Conservation (phyloP, 1,139 yeast genomes). For the Pichia norvegensis region DNA sequence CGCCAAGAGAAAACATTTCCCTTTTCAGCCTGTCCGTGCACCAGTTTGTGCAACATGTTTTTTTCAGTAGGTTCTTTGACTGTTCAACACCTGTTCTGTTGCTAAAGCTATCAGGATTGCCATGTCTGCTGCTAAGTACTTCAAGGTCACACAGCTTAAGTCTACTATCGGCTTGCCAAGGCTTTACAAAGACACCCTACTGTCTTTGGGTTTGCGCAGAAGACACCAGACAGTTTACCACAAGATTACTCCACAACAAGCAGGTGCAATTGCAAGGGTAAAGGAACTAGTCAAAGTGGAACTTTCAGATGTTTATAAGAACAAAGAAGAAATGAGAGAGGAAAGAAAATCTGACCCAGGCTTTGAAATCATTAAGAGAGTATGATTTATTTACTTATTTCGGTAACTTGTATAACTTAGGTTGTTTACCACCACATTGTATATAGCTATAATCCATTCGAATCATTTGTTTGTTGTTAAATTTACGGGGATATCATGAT, state of each 20-base stretch:
- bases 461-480: too few relatives aligned
- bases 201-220: slow-evolving; percentile 66
- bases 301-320: slow-evolving; percentile 47
- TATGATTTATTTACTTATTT: not conserved
- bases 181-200: slow-evolving; percentile 53
- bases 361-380: slow-evolving; percentile 40
- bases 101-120: not conserved
- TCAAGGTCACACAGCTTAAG: slow-evolving; percentile 68
- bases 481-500: not conserved
- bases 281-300: slow-evolving; percentile 89
- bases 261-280: slow-evolving; percentile 76
- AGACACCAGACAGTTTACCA: slow-evolving; percentile 73
- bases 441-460: not conserved
- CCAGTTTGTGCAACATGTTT: not conserved
- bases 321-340: slow-evolving; percentile 44
- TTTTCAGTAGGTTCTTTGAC: too few relatives aligned
- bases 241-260: slow-evolving; percentile 66
- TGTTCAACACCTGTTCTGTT: not conserved
- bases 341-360: slow-evolving; percentile 62
- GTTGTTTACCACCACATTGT: not conserved
- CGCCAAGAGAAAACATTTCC: too few relatives aligned
- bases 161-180: slow-evolving; percentile 85
- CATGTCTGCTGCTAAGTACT: slow-evolving; percentile 26
- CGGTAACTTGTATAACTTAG: not conserved
- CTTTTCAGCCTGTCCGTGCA: not conserved